Percentiles rank a stretch among this genome's conserved stretches.
Conservation (phyloP, 169 alveolate genomes). For the Eimeria tenella region DNA sequence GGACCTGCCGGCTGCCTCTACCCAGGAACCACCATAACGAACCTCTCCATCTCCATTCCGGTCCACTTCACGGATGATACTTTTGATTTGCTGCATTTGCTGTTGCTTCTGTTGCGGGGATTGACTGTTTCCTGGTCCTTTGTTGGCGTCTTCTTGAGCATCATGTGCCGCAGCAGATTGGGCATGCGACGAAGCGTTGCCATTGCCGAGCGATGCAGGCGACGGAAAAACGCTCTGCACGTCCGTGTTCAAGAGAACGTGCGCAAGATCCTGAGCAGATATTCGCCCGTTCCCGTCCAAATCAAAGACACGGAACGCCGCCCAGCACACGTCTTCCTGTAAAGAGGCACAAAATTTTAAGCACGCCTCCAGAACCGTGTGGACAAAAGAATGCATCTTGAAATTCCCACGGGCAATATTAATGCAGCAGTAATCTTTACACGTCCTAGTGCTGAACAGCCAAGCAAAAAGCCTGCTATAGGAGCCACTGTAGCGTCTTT, state of each 20-base stretch:
- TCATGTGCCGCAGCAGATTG: background rate
- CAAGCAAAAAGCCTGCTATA: no score
- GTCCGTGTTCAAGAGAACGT: slow-evolving; percentile 72
- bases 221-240: slow-evolving; percentile 70
- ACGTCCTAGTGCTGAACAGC: no score
- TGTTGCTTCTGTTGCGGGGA: slow-evolving; percentile 53
- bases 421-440: no score
- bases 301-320: slow-evolving; percentile 95
- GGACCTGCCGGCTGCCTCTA: background rate
- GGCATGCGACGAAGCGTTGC: background rate
- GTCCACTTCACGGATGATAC: slow-evolving; percentile 85
- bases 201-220: slow-evolving; percentile 22
- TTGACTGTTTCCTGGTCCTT: background rate
- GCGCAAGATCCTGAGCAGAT: slow-evolving; percentile 88
- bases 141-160: background rate
- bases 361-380: background rate
- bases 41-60: slow-evolving; percentile 87
- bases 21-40: background rate
- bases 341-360: background rate
- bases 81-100: slow-evolving; percentile 60
- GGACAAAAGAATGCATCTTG: background rate
- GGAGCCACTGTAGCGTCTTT: no score
- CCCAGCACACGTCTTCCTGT: slow-evolving; percentile 83
- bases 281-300: slow-evolving; percentile 93
- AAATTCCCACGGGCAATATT: no score